Conservation (phyloP, 768 basidiomycete species). For the Punctularia strigosozonata region DNA sequence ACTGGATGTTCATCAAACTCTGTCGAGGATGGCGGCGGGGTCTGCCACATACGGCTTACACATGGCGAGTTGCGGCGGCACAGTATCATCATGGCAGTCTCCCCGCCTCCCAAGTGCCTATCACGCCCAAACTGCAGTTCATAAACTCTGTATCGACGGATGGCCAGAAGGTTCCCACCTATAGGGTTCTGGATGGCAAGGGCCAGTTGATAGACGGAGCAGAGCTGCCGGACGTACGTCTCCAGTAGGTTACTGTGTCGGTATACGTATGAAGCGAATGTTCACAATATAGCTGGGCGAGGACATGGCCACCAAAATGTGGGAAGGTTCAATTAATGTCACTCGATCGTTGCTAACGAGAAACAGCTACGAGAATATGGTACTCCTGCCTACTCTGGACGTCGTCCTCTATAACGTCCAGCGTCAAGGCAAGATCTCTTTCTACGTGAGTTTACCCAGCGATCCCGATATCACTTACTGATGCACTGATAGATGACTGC, state of each 20-base stretch:
- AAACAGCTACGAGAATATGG: constrained; percentile 71
- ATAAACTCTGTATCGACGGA: constrained; percentile 65
- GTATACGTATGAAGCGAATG: not conserved
- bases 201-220: constrained; percentile 68
- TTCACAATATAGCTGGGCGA: constrained; percentile 45
- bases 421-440: constrained; percentile 86
- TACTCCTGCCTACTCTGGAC: constrained; percentile 72
- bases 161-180: constrained; percentile 67
- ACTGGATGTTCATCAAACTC: too few relatives aligned
- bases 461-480: not conserved
- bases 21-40: too few relatives aligned
- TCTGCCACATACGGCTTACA: too few relatives aligned
- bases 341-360: too few relatives aligned
- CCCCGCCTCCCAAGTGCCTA: constrained; percentile 40
- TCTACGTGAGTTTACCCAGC: constrained; percentile 48
- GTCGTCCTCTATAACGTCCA: constrained; percentile 87
- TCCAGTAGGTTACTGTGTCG: not conserved
- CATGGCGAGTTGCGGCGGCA: too few relatives aligned
- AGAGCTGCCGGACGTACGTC: constrained; percentile 58
- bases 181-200: constrained; percentile 71
- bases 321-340: constrained; percentile 11
- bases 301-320: constrained; percentile 54
- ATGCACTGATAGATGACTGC: constrained; percentile 56
- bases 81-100: constrained; percentile 27
- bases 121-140: constrained; percentile 61